Evolutionary conservation across 371 early-diverging fungal genomes (phyloP), one percentile per base, ranked within the genome.

Genomic region (Phascolomyces articulosus): DNA sequence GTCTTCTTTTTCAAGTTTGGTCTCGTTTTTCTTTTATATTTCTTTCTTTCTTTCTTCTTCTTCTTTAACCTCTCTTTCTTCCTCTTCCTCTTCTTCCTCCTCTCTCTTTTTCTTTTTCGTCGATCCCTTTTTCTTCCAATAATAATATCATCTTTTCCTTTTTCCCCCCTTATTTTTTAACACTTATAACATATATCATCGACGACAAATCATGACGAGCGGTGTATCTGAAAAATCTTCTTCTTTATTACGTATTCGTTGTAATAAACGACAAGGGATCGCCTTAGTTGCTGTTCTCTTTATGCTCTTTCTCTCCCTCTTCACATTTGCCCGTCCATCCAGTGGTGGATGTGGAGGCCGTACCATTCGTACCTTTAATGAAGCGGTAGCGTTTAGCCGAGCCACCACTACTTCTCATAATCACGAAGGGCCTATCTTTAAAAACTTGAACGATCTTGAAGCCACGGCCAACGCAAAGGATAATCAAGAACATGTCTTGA

Each of bases 401-500:
- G 31, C n/a, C n/a, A n/a, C n/a, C n/a, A n/a, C 60, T 11, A 26
- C 57, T 49, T 28, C 55, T 16, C 23, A 13, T 18, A 11, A 23
- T n/a, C 61, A 61, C 38, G 31, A 41, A 26, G 63, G 53, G 3
- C 55, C 67, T 26, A 31, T 55, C 2, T 69, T 53, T 59, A 56
- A 60, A 16, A 51, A 71, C 41, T 60, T 70, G 27, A 70, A 70
- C 40, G 48, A 60, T 15, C 56, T 71, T 31, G 57, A 71, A 44
- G 67, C 66, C 8, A 71, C 67, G 15, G 60, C 64, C 40, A 31
- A 71, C 48, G 64, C 64, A 21, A 71, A 67, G 40, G 62, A 60
- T n/a, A 67, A 71, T 23, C 54, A 67, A 21, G 78, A 75, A 40
- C 76, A 76, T 40, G 72, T 82, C 7, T 67, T 87, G 40, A 86